phyloP scores from a whole-genome alignment of 345 rosid species.

The Salix purpurea region DNA sequence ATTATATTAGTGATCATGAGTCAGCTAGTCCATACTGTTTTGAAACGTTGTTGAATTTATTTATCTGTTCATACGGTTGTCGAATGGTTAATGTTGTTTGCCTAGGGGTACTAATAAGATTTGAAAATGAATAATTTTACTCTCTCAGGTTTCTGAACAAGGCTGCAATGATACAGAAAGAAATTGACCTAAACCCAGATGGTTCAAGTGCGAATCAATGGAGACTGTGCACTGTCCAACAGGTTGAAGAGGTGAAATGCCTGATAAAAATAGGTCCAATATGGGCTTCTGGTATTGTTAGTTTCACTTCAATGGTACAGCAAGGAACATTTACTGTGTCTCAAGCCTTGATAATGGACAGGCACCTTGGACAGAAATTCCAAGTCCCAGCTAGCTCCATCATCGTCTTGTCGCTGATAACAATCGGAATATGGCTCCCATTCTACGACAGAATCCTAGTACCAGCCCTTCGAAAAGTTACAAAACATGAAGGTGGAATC shows the following conservation, averaged over 20 bases:
- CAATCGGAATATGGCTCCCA: slow-evolving; percentile 25
- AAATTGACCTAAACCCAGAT: slow-evolving; percentile 39
- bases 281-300: slow-evolving; percentile 17
- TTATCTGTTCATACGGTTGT: no score
- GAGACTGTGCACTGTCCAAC: slow-evolving; percentile 18
- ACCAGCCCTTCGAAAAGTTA: slow-evolving; percentile 14
- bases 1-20: no score
- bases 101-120: not conserved
- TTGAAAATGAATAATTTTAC: not conserved
- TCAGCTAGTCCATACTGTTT: no score
- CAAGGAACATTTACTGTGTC: slow-evolving; percentile 24
- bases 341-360: slow-evolving; percentile 24
- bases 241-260: slow-evolving; percentile 26
- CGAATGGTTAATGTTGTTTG: no score
- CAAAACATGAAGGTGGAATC: slow-evolving; percentile 20
- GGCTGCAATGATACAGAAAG: slow-evolving; percentile 44
- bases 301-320: slow-evolving; percentile 14
- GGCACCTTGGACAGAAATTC: slow-evolving; percentile 18
- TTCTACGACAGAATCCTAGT: slow-evolving; percentile 23
- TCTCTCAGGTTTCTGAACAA: slow-evolving; percentile 56
- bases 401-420: slow-evolving; percentile 4
- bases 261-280: slow-evolving; percentile 15
- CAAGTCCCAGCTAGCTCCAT: slow-evolving; percentile 22
- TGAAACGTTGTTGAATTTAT: no score
- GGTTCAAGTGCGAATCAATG: slow-evolving; percentile 31